These are phyloP conservation scores for Sphagnurus paluster DNA, from an alignment of 1,284 basidiomycete species.

Conservation along the genomic window DNA sequence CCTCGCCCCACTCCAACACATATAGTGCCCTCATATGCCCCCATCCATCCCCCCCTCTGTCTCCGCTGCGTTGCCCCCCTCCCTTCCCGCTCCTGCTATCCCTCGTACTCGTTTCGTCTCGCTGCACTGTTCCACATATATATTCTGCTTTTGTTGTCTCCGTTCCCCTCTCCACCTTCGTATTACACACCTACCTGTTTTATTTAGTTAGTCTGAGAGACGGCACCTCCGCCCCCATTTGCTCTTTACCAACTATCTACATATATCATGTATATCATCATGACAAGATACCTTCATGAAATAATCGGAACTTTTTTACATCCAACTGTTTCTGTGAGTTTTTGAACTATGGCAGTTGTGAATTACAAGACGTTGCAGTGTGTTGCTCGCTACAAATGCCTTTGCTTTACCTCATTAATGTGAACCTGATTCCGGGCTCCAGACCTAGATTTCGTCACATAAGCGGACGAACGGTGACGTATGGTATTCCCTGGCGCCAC, in stretches of 20 bases:
- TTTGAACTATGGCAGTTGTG: no score
- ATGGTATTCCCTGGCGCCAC: no score
- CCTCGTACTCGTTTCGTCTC: slow-evolving; percentile 9
- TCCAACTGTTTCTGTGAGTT: not conserved
- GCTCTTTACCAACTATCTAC: slow-evolving; percentile 17
- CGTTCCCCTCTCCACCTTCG: slow-evolving; percentile 9
- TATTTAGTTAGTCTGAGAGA: slow-evolving; percentile 19
- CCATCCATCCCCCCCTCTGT: slow-evolving; percentile 11
- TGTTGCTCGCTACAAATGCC: no score
- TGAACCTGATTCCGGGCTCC: no score
- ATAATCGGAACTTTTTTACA: slow-evolving; percentile 17
- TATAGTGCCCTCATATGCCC: slow-evolving; percentile 15
- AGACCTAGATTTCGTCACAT: no score
- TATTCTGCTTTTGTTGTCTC: slow-evolving; percentile 15
- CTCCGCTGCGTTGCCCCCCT: slow-evolving; percentile 15
- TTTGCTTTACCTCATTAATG: no score
- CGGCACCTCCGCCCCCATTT: not conserved
- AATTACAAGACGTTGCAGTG: no score
- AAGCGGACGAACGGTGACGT: no score
- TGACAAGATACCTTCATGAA: slow-evolving; percentile 21
- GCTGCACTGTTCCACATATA: slow-evolving; percentile 16
- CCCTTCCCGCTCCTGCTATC: slow-evolving; percentile 13
- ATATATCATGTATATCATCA: slow-evolving; percentile 22
- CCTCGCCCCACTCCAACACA: slow-evolving; percentile 13
- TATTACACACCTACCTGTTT: slow-evolving; percentile 17